Evolutionary conservation across 805 yeast species (phyloP), one percentile per base, ranked within the genome.

Genomic region (Candida caryicola): DNA sequence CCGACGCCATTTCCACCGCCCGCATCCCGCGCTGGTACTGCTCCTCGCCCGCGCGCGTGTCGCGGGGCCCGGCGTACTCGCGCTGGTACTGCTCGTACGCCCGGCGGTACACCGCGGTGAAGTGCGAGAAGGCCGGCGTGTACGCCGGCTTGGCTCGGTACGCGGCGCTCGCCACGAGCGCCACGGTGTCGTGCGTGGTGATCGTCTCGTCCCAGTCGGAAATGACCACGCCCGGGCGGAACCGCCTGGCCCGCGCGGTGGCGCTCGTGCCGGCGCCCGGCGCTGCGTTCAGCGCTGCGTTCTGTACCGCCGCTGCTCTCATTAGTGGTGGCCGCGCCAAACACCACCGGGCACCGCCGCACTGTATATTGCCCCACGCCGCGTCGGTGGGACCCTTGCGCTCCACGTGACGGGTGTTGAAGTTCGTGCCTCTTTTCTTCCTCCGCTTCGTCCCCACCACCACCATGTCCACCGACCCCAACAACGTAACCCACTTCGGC

Each of bases 131-230:
- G 0, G 58, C 51, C 6, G 72, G 67, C 3, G 49, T 50, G 31
- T 62, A 58, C n/a, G 54, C 53, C 3, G 71, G 71, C 30, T 69
- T 64, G 12, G 50, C 36, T 2, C 23, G 25, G 36, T 74, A 74
- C 0, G 79, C 75, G 2, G 77, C 67, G 25, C 67, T 58, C 10
- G 79, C 77, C n/a, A 79, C 62, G 4, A 75, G 49, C 17, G 54
- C 54, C 19, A 81, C 71, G 0, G 88, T 79, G 54, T 81, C 87
- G 21, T 57, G 50, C 4, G 50, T 45, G 0, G 87, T 79, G 18
- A 78, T 66, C 0, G 87, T 81, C 30, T 80, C 86, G 52, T 81
- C 88, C 81, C 84, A 81, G 47, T 81, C 88, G 3, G 74, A 56
- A 1, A 79, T 64, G 8, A 79, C 33, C 45, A 12, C 46, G 13